phyloP scores from a whole-genome alignment of 1,139 yeast genomes.

The Kazachstania sp. region DNA sequence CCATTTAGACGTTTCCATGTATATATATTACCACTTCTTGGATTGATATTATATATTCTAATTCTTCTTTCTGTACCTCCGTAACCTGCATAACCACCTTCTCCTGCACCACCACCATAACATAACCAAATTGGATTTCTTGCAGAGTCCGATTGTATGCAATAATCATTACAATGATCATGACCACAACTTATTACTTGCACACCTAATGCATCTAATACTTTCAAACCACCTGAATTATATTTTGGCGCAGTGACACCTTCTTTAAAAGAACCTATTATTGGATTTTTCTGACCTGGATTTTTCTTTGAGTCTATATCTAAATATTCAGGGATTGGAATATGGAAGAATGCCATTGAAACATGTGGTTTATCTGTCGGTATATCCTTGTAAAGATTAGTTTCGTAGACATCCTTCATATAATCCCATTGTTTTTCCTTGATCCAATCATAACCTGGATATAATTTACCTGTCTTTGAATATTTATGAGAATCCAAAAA shows the following conservation, averaged over 20 bases:
- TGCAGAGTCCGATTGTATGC: constrained; percentile 40
- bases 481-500: constrained; percentile 78
- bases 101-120: constrained; percentile 89
- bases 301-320: constrained; percentile 32
- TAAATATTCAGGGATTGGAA: constrained; percentile 79
- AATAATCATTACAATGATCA: constrained; percentile 90
- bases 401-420: constrained; percentile 36
- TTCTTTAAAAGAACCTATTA: constrained; percentile 59
- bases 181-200: constrained; percentile 77
- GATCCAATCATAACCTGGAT: constrained; percentile 82
- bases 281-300: constrained; percentile 31
- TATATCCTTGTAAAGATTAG: constrained; percentile 18
- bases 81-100: constrained; percentile 92
- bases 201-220: constrained; percentile 56
- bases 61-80: constrained; percentile 74
- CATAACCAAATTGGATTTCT: constrained; percentile 67
- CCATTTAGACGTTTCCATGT: constrained; percentile 69
- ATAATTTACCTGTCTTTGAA: constrained; percentile 52
- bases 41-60: constrained; percentile 60
- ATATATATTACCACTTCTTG: constrained; percentile 41
- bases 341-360: constrained; percentile 88
- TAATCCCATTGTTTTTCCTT: constrained; percentile 63
- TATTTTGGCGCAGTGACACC: constrained; percentile 68
- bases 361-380: constrained; percentile 40
- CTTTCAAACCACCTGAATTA: constrained; percentile 56